These are phyloP conservation scores for Mortierella sp. DNA, from an alignment of 371 early-diverging fungal species.

Conservation along the genomic window DNA sequence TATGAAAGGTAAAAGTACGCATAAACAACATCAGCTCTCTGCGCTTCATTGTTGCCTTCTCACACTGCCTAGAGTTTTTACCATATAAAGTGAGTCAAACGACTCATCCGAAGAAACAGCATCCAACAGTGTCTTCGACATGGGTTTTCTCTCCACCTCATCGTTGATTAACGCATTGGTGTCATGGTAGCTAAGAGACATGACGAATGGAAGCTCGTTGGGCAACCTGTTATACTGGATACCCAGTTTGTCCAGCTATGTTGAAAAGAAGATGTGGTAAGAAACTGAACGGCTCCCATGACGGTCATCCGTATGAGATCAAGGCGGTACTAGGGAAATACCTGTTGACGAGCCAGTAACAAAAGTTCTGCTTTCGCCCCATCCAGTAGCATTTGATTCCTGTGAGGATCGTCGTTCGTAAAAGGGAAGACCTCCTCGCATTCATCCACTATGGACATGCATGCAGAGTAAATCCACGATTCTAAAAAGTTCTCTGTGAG, in stretches of 20 bases:
- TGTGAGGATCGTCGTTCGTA: slow-evolving; percentile 56
- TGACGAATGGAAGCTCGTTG: slow-evolving; percentile 63
- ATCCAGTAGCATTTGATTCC: slow-evolving; percentile 65
- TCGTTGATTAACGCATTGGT: slow-evolving; percentile 20
- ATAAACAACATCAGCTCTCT: neutral
- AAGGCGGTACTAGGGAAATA: slow-evolving; percentile 18
- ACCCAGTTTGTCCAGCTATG: slow-evolving; percentile 78
- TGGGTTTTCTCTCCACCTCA: slow-evolving; percentile 57
- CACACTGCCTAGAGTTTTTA: slow-evolving; percentile 25
- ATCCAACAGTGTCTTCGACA: slow-evolving; percentile 72
- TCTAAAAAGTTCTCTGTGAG: slow-evolving; percentile 72
- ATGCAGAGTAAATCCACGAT: slow-evolving; percentile 84
- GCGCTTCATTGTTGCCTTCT: neutral
- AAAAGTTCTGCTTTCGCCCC: slow-evolving; percentile 81
- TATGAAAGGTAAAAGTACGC: neutral
- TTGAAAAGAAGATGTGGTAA: neutral
- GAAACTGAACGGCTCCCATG: neutral
- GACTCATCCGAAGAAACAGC: slow-evolving; percentile 70
- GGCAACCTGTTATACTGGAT: slow-evolving; percentile 66
- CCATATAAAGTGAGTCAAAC: slow-evolving; percentile 84
- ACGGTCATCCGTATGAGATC: neutral
- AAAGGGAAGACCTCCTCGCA: slow-evolving; percentile 75
- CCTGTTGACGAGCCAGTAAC: slow-evolving; percentile 78
- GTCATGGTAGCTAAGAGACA: slow-evolving; percentile 58
- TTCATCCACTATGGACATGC: slow-evolving; percentile 79